These are phyloP conservation scores for Tricholomella constricta DNA, from an alignment of 768 basidiomycete genomes.

Conservation along the genomic window DNA sequence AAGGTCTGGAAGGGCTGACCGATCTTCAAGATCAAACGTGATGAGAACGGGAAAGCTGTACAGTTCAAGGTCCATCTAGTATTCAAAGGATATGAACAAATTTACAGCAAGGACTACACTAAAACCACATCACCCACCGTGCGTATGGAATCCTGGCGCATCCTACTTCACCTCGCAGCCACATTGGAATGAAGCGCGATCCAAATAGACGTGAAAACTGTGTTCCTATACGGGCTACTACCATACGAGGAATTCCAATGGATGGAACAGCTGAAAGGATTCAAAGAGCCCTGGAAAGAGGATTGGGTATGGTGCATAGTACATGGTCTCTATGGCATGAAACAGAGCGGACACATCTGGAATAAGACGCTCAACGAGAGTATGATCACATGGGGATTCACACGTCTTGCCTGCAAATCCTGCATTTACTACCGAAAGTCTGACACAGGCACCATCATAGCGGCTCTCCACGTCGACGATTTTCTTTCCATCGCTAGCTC, in stretches of 20 bases:
- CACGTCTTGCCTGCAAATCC: constrained; percentile 17
- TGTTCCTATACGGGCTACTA: too few relatives aligned
- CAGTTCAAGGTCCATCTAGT: constrained; percentile 37
- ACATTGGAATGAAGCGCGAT: constrained; percentile 24
- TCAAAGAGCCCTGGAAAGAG: constrained; percentile 13
- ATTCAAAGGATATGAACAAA: constrained; percentile 33
- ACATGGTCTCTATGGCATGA: too few relatives aligned
- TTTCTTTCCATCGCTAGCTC: too few relatives aligned
- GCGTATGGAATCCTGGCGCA: constrained; percentile 25
- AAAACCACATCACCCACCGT: too few relatives aligned
- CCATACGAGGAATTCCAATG: constrained; percentile 33
- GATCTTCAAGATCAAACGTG: constrained; percentile 26
- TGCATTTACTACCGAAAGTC: too few relatives aligned
- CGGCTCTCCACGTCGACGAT: constrained; percentile 34
- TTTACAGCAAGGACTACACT: constrained; percentile 21
- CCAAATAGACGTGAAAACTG: constrained; percentile 36
- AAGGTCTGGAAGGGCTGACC: not conserved
- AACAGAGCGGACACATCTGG: too few relatives aligned
- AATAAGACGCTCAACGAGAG: too few relatives aligned
- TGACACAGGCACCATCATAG: constrained; percentile 24
- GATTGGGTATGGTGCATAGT: constrained; percentile 23
- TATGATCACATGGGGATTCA: constrained; percentile 28
- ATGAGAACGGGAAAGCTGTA: constrained; percentile 24
- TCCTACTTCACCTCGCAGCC: constrained; percentile 31
- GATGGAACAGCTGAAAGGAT: constrained; percentile 36